A percentile compares a stretch with the other conserved stretches of the same genome.
Conservation (phyloP, 495 filamentous ascomycete species). For the Tetracladium setigerum region DNA sequence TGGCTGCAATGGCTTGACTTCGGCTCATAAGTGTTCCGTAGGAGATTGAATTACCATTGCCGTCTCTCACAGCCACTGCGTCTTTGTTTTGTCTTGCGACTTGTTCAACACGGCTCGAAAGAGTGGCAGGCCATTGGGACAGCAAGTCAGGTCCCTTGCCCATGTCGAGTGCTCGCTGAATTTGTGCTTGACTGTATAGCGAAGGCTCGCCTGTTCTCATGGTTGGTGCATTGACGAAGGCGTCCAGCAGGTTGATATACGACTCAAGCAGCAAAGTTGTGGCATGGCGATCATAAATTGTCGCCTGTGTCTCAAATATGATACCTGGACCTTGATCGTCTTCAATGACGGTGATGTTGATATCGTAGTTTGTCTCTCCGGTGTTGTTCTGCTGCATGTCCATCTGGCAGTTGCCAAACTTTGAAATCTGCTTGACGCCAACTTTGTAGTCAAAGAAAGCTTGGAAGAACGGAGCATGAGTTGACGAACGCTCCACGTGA, state of each 20-base stretch:
- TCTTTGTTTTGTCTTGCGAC: neutral
- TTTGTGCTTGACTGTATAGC: neutral
- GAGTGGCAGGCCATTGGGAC: conserved; percentile 26
- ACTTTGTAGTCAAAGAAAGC: conserved; percentile 29
- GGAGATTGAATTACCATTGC: neutral
- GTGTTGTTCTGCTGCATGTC: neutral
- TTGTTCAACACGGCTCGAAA: conserved; percentile 28
- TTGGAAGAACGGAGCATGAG: conserved; percentile 30
- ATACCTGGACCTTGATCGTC: neutral
- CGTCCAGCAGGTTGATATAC: conserved; percentile 25
- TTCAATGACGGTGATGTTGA: conserved; percentile 1
- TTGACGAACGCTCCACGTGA: conserved; percentile 9
- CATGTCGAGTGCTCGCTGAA: neutral
- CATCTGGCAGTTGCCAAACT: neutral
- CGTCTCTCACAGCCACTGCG: conserved; percentile 3
- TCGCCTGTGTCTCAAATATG: neutral
- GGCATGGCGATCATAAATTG: conserved; percentile 11
- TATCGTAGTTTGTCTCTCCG: conserved; percentile 2
- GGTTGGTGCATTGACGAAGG: conserved; percentile 1
- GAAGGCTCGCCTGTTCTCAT: neutral
- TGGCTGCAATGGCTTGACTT: conserved; percentile 2
- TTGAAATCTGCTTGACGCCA: conserved; percentile 7
- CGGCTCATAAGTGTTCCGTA: conserved; percentile 1
- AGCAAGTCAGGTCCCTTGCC: no score
- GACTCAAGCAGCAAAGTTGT: conserved; percentile 18